Evolutionary conservation across 805 yeast genomes (phyloP), one percentile per base, ranked within the genome.

Genomic region (Schizosaccharomyces osmophilus): DNA sequence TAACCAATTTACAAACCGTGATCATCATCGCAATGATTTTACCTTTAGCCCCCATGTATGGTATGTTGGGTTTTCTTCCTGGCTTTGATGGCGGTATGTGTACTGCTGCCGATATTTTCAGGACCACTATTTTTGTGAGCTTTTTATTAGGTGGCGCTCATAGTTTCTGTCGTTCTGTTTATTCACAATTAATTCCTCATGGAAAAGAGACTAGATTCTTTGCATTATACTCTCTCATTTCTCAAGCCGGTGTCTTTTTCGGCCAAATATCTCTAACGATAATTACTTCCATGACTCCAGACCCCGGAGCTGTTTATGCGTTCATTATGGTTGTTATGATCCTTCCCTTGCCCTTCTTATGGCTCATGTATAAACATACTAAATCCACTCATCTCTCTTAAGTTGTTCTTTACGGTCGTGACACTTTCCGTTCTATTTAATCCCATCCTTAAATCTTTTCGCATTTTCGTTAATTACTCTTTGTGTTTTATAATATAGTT

Each of bases 161-260:
- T 8, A 82, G 90, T 0, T 75, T 82, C 0, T 79, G 87, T 32
- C 75, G 93, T 59, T 81, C 88, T 1, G 73, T 83, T 3, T 85
- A 80, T 69, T 77, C 85, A 41, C 69, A 83, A 67, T 75, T 85
- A 61, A 83, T 85, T 55, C 94, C 94, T 22, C 75, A 73, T 58
- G 93, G 93, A 5, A 81, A 79, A 66, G 94, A 85, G 67, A 80
- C 84, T 2, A 80, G 83, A 5, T 85, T 84, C 68, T 85, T 85
- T 71, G 83, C 90, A 15, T 72, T 85, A 55, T 85, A 82, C 70
- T 79, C 85, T 51, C 81, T 85, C 48, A 85, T 51, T 24, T 51
- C 57, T 17, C 94, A 0, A 93, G 85, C 69, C 85, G 85, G 67
- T n/a, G 48, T 57, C 17, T 57, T 22, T n/a, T 22, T 19, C 5